Base-by-base conservation (phyloP, 352 stramenopile species). In the Blastocystis sp. region DNA sequence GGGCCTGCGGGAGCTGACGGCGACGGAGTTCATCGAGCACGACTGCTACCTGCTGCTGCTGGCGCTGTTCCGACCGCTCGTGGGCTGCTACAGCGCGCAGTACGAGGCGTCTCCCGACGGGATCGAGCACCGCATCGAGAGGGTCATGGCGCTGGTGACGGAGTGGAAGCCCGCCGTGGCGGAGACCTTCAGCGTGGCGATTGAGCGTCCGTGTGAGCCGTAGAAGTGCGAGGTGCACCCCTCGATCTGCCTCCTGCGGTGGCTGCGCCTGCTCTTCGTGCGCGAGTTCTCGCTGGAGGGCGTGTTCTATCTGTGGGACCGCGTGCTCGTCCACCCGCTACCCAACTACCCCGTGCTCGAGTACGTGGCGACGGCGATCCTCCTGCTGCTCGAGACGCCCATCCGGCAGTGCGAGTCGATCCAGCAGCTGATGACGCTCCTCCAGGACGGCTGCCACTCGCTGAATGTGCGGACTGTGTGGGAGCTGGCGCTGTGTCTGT, bases 1-100 rank as follows among this genome's bases (percentile, higher is more conserved):
- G n/a, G 26, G 19, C 3, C 60, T 85, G 74, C 10, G 24, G 2
- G 1, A 24, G 19, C 37, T 85, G 29, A 85, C 74, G 21, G 50
- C 55, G 19, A 37, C 31, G 3, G 31, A 19, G 41, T 67, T 31
- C 51, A 12, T 85, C 13, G 74, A 85, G 60, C 74, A 85, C 61
- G 74, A 85, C 31, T 85, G 74, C 60, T 85, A 66, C 55, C 35
- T 67, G 24, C 41, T 85, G 2, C 50, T 85, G 19, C 51, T 55
- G 50, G 24, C 41, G 16, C 26, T 85, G 41, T 55, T 85, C n/a
- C 26, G 24, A 13, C 51, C 61, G 6, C 41, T 85, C 2, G 51
- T 21, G 39, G 60, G 60, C 21, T 67, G 55, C 41, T 69, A 67
- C 41, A 41, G 31, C 19, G 70, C 41, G 26, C 45, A 55, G 45